Base-by-base conservation (phyloP, 2,329 filamentous ascomycete species). In the Simplicillium aogashimaense region DNA sequence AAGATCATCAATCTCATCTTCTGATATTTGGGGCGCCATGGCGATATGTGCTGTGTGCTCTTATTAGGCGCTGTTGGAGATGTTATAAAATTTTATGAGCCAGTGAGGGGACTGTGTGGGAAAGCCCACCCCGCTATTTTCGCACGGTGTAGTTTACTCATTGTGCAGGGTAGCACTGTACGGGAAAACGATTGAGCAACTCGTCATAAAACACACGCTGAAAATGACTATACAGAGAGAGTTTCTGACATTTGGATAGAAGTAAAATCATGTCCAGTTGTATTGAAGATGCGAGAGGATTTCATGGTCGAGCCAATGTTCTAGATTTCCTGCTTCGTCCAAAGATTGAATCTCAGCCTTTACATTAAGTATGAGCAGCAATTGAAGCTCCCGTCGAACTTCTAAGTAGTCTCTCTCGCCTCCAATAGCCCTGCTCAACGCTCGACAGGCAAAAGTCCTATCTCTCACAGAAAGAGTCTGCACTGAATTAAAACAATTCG, bases 1-100 rank as follows among this genome's bases (percentile, higher is more conserved):
- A 48, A 97, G 74, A 63, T 97, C 90, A 59, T 95, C 89, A 53
- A 94, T 82, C 60, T 88, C 78, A 39, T 95, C 89, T 57, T 84
- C 80, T 37, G 76, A 75, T 37, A 90, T 66, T 44, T 67, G 66
- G 16, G 69, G 69, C 20, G 69, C 64, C 63, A 74, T 73, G 41
- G 45, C 48, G 47, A 38, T 46, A 29, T 18, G 7, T 34, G 44
- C 44, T 13, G 11, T 44, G 39, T 45, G 44, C 28, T 7, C 31
- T 15, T 10, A 29, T 29, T 35, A 20, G 34, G 30, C 42, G 40
- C 30, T 39, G 39, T 28, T 17, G 11, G n/a, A 17, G 36, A 35
- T 17, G 20, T 41, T 41, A 48, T 47, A 54, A 60, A 60, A 50
- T 51, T 54, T 58, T 58, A 46, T 52, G 43, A 50, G 40, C 35